These are phyloP conservation scores for Globisporangium recalcitrans DNA, from an alignment of 352 stramenopile genomes.

Conservation along the genomic window DNA sequence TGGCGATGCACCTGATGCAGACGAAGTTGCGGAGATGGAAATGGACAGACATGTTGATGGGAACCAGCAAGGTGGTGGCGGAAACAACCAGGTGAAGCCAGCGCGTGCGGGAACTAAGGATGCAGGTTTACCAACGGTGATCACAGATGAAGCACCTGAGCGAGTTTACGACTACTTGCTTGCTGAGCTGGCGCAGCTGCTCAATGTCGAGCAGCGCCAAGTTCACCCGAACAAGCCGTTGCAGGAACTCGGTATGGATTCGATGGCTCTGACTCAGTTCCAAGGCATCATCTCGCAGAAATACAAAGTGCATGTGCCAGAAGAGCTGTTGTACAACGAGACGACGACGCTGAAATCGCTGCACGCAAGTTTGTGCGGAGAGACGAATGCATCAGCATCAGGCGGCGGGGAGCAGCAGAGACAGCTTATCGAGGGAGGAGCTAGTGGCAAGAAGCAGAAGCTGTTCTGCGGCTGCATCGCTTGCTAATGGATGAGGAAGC, in stretches of 20 bases:
- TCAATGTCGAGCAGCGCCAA: constrained; percentile 44
- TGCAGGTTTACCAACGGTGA: constrained; percentile 41
- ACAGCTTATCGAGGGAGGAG: constrained; percentile 19
- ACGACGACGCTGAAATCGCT: constrained; percentile 79
- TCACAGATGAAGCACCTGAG: constrained; percentile 47
- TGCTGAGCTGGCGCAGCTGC: constrained; percentile 49
- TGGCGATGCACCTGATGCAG: constrained; percentile 30
- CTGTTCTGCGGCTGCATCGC: constrained; percentile 72
- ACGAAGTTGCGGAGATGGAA: constrained; percentile 25
- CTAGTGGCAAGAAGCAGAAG: constrained; percentile 36
- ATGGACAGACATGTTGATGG: constrained; percentile 23
- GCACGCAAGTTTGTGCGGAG: constrained; percentile 59
- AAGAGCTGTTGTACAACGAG: constrained; percentile 92
- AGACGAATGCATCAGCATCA: constrained; percentile 18
- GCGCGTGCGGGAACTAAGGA: constrained; percentile 14
- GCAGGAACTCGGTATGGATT: constrained; percentile 89
- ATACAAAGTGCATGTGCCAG: constrained; percentile 88
- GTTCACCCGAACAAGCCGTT: constrained; percentile 53
- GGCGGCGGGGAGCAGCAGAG: constrained; percentile 17
- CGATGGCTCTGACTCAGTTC: constrained; percentile 92
- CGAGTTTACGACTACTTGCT: constrained; percentile 54
- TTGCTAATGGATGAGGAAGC: constrained; percentile 27
- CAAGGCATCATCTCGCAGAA: constrained; percentile 89
- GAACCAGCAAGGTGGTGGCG: constrained; percentile 27
- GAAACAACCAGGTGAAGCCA: neutral